Percentiles rank a stretch among this genome's conserved stretches.
Conservation (phyloP, 106 monocot species). For the Hemerocallis citrina region DNA sequence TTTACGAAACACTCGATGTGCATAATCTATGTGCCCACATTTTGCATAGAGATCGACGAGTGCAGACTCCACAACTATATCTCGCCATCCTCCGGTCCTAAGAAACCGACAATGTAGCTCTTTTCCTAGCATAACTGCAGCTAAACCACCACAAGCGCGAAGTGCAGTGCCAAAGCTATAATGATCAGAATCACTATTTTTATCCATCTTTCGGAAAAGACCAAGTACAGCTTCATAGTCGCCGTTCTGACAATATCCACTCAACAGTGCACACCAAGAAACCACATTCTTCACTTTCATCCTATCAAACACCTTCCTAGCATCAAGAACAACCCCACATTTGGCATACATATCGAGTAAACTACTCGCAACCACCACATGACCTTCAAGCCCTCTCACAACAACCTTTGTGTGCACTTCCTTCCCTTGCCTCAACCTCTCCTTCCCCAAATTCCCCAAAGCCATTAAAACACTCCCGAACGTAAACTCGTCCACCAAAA, state of each 20-base stretch:
- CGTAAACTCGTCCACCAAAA: slow-evolving; percentile 43
- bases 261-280: slow-evolving; percentile 84
- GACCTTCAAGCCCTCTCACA: slow-evolving; percentile 36
- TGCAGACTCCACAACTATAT: slow-evolving; percentile 76
- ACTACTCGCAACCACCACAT: slow-evolving; percentile 74
- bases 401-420: slow-evolving; percentile 56
- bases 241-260: slow-evolving; percentile 69
- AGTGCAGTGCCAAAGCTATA: slow-evolving; percentile 74
- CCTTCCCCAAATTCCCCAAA: slow-evolving; percentile 51
- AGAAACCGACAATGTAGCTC: slow-evolving; percentile 63
- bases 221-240: slow-evolving; percentile 35
- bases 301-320: slow-evolving; percentile 59
- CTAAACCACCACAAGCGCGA: slow-evolving; percentile 68
- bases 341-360: slow-evolving; percentile 85
- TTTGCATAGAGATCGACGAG: slow-evolving; percentile 84
- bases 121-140: slow-evolving; percentile 47
- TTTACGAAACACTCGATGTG: slow-evolving; percentile 34
- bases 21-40: slow-evolving; percentile 60
- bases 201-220: slow-evolving; percentile 66
- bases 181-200: slow-evolving; percentile 16
- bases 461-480: slow-evolving; percentile 61
- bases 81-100: slow-evolving; percentile 29
- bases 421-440: slow-evolving; percentile 45
- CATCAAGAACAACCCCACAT: slow-evolving; percentile 41
- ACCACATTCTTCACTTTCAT: slow-evolving; percentile 61